Evolutionary conservation across 768 basidiomycete genomes (phyloP), one percentile per base, ranked within the genome.

Genomic region (Lactarius quietus): DNA sequence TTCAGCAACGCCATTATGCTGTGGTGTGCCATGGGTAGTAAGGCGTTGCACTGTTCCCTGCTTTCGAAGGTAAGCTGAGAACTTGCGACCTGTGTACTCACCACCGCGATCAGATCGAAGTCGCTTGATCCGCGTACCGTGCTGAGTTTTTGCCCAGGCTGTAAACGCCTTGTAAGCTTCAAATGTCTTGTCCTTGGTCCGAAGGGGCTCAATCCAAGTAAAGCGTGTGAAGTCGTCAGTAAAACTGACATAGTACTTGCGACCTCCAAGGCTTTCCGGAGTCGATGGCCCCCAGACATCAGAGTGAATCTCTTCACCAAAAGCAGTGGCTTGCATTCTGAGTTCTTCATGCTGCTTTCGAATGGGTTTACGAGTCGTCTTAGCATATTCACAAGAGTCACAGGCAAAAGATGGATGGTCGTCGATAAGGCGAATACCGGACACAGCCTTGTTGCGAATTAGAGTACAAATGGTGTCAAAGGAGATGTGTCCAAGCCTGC

Each of bases 401-500:
- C 83, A 84, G 33, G 75, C 35, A 73, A 54, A 17, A 2, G 78
- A 14, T 3, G 23, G 18, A 3, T 2, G 9, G 29, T 39, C 55
- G 14, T 57, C 41, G 9, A n/a, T 41, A 7, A 63, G 38, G 14
- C 10, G 7, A 0, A 63, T 1, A 2, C 62, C 55, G 0, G 54
- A 8, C 2, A 57, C 31, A 2, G 23, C 14, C 1, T 39, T 28
- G 9, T 15, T 31, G 55, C n/a, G n/a, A 8, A 63, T 65, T 61
- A 79, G 71, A 5, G 64, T n/a, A 0, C 64, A 61, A 6, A 73
- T 75, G 2, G 67, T 60, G 0, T 63, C 61, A 3, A 68, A 72
- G 8, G 75, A 71, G 18, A 80, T 73, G 59, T 81, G 80, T 0
- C 76, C 78, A 39, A 80, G 67, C 2, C 69, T 60, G 4, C 41